Evolutionary conservation across 257 asterid species (phyloP), one percentile per base, ranked within the genome.

Genomic region (Haberlea rhodopensis): DNA sequence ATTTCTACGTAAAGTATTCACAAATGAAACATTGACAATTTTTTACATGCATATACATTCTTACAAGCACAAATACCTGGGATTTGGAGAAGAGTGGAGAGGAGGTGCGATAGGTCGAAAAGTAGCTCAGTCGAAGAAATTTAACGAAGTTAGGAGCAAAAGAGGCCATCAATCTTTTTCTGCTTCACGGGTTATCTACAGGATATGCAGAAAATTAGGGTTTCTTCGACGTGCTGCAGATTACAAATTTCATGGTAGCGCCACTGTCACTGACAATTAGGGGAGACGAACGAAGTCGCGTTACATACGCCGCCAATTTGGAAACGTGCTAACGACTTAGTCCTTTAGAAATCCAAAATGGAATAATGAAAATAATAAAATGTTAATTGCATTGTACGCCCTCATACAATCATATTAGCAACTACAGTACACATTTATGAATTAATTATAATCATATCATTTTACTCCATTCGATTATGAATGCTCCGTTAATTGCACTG

Each of bases 61-160:
- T 22, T 6, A 13, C 70, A 40, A 16, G 54, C 7, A 26, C 8
- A 72, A 37, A 26, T 72, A 85, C 92, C 87, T 69, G 75, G 20
- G 74, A 19, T 48, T 59, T 69, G 61, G 70, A 61, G 46, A 66
- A 71, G 18, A 76, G 66, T 45, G 45, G 43, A 63, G 72, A 69
- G 60, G 78, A 68, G 81, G 76, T 53, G 52, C 78, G 68, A 61
- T n/a, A 66, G 49, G 62, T 21, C 53, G 72, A 71, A 4, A 74
- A 29, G 34, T 70, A 32, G 29, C 45, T 78, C 13, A 62, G 56
- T 54, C 78, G 78, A 26, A 68, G 63, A 52, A 70, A 24, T 31
- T 64, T 72, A 57, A 79, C 45, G 11, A 73, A 43, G 28, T 71
- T 76, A 10, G 64, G 31, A 15, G 67, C 87, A 79, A 78, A 71